Evolutionary conservation across 306 rosid species (phyloP), one percentile per base, ranked within the genome.

Genomic region (Luffa acutangula): DNA sequence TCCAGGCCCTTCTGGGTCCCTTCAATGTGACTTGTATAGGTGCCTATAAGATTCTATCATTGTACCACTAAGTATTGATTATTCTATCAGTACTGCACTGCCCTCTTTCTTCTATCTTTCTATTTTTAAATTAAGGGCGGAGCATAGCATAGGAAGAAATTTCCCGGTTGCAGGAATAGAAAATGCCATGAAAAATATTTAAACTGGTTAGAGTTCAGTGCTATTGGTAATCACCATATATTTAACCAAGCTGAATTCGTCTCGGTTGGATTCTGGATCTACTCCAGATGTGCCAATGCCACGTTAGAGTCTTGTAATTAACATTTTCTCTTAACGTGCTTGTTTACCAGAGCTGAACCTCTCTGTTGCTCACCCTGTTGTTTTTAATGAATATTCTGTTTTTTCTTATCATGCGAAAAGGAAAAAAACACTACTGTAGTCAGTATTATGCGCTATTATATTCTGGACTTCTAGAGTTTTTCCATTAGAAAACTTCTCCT

Each of bases 21-120:
- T 92, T 80, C 98, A 95, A 80, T 95, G 98, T 81, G 97, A 92
- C 85, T 84, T 95, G 84, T 95, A 92, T 73, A 90, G 97, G 98
- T 78, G 54, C 71, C 43, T 13, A 63, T 10, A 63, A 21, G 43
- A 78, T 63, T 33, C 46, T 17, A 25, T 57, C 7, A 42, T 77
- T 34, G 25, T 42, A 8, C 21, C 66, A n/a, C 49, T 2, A 9
- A 41, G 20, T 36, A 37, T 42, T 56, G 52, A 36, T 37, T 76
- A 37, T 76, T 76, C 39, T n/a, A 42, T 36, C 42, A 52, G 34
- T 42, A 41, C 37, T 14, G 57, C 37, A 72, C 56, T 12, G 8
- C 21, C 58, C 12, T 25, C 58, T 48, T 45, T 48, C 58, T 21
- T 25, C 18, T 46, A 12, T 71, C 39, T 6, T 71, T 71, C 57